These are phyloP conservation scores for Fusarium liriodendri DNA, from an alignment of 2,329 filamentous ascomycete genomes.

Conservation along the genomic window DNA sequence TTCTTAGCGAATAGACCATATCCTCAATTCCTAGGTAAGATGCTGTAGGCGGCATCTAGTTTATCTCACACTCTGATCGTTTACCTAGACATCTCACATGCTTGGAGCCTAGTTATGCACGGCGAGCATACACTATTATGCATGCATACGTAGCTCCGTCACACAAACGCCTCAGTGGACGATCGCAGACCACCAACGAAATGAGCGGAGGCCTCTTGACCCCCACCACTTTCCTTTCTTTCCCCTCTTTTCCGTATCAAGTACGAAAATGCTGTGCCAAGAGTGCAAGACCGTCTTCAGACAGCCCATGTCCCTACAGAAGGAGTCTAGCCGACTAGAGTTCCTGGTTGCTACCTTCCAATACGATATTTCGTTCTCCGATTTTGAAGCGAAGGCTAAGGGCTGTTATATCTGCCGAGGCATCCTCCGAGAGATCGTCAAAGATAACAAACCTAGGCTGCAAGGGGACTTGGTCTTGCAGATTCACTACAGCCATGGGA, in stretches of 20 bases:
- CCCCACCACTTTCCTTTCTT: not conserved
- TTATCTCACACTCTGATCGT: not conserved
- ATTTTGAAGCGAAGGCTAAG: not conserved
- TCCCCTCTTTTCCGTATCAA: not conserved
- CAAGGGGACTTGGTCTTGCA: not conserved
- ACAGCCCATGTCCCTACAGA: not conserved
- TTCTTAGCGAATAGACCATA: not conserved
- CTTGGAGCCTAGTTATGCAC: not conserved
- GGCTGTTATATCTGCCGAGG: not conserved
- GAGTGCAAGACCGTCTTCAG: slow-evolving; percentile 7
- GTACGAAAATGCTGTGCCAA: slow-evolving; percentile 4
- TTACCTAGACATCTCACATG: not conserved
- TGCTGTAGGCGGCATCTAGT: not conserved
- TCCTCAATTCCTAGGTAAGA: not conserved
- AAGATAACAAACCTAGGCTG: not conserved
- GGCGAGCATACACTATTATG: not conserved
- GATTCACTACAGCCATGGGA: not conserved
- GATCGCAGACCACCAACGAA: not conserved
- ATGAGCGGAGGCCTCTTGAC: not conserved
- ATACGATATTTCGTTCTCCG: not conserved
- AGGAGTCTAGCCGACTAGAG: not conserved
- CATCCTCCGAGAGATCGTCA: not conserved
- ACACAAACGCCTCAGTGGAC: not conserved
- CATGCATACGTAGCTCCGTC: not conserved
- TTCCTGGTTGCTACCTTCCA: not conserved